Evolutionary conservation across 768 basidiomycete species (phyloP), one percentile per base, ranked within the genome.

Genomic region (Rhodotorula kratochvilovae): DNA sequence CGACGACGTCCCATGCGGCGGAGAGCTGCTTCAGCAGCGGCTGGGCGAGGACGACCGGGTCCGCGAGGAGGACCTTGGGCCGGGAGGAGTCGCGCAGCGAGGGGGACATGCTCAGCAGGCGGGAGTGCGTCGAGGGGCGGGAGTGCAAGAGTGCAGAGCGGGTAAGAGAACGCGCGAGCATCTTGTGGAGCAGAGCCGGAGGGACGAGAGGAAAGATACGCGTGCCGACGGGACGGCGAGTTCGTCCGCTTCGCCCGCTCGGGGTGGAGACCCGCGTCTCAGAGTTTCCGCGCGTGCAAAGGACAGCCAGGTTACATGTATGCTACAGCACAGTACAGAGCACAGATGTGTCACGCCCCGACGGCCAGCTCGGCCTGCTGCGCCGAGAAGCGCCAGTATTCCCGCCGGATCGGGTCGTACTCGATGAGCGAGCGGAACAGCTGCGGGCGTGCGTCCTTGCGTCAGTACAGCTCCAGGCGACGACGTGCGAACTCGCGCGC

Each of bases 331-430:
- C 8, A 11, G 35, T n/a, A 39, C 5, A 27, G 2, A 29, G 50
- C 29, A 1, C 25, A 10, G 33, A 10, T 29, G 13, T 12, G 31
- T 36, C 58, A 29, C 12, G 33, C 21, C 10, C 5, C 35, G 2
- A 35, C 21, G 21, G 29, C 13, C 10, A 29, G 11, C 56, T 57
- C 58, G 11, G 62, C 54, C 55, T 75, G 76, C 29, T 72, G 51
- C 29, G 77, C 63, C 17, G 77, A 70, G 35, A 67, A 76, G 45
- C 77, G 74, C 79, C 79, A 81, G 53, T 81, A 81, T 3, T 74
- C 77, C 0, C 78, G 75, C 36, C 80, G 68, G 76, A 81, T 81
- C 55, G 69, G 72, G 62, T 81, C 80, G 48, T 71, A 76, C 65
- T 78, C 67, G 36, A 61, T 42, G 55, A 69, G 46, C 13, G 55